A percentile compares a stretch with the other conserved stretches of the same genome.
Evolutionary conservation across 2,329 filamentous ascomycete species (phyloP).

Genomic region (Fusarium cyanostomum): DNA sequence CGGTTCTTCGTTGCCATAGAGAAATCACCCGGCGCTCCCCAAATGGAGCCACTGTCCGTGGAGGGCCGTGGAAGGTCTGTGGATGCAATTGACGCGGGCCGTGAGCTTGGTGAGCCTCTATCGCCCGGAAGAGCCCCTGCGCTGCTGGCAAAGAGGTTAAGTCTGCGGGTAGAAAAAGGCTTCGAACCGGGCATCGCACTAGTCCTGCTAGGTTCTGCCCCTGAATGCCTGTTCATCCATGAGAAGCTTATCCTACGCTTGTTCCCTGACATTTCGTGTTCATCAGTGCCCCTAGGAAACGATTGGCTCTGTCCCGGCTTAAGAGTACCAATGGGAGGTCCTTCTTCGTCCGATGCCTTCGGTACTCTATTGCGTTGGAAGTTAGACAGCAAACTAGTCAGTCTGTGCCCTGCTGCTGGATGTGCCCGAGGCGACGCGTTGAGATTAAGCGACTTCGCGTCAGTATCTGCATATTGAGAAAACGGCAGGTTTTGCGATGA

Average conservation of each 20-base stretch:
- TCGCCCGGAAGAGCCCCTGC: slow-evolving; percentile 61
- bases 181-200: slow-evolving; percentile 47
- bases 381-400: slow-evolving; percentile 66
- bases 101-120: slow-evolving; percentile 66
- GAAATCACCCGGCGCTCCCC: slow-evolving; percentile 64
- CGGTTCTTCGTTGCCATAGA: slow-evolving; percentile 62
- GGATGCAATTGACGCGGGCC: slow-evolving; percentile 75
- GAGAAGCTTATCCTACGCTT: slow-evolving; percentile 68
- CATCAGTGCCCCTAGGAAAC: slow-evolving; percentile 71
- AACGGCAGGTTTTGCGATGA: slow-evolving; percentile 68
- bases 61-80: slow-evolving; percentile 79
- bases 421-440: slow-evolving; percentile 53
- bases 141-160: slow-evolving; percentile 62
- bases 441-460: slow-evolving; percentile 53
- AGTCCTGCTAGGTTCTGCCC: slow-evolving; percentile 51
- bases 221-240: slow-evolving; percentile 67
- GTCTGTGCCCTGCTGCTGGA: slow-evolving; percentile 46
- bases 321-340: slow-evolving; percentile 73
- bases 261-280: slow-evolving; percentile 60
- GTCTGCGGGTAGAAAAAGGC: slow-evolving; percentile 53
- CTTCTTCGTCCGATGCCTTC: slow-evolving; percentile 62
- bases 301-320: slow-evolving; percentile 81
- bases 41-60: slow-evolving; percentile 80
- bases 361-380: slow-evolving; percentile 69
- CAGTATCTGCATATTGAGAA: slow-evolving; percentile 60